Conservation (phyloP, 108 stramenopile genomes). For the Nitzschia sp. region DNA sequence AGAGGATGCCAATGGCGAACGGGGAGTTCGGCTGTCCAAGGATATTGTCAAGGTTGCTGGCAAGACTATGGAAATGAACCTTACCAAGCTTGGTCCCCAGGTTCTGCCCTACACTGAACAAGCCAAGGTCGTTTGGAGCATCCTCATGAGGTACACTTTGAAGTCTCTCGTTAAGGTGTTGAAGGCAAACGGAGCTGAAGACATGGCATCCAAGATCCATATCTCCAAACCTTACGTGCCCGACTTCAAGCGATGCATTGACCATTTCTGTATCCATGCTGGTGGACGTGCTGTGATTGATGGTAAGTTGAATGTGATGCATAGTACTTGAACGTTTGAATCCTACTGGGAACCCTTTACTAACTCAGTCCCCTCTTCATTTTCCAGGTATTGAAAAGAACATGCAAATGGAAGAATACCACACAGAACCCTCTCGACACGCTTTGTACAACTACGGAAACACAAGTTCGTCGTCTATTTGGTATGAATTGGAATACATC, state of each 20-base stretch:
- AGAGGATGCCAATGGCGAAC: conserved; percentile 77
- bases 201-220: conserved; percentile 56
- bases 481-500: conserved; percentile 98
- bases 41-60: conserved; percentile 97
- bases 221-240: conserved; percentile 86
- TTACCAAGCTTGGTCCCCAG: conserved; percentile 91
- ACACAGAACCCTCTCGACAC: conserved; percentile 93
- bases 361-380: background rate
- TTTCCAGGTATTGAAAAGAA: conserved; percentile 94
- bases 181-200: conserved; percentile 39
- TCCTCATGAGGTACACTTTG: conserved; percentile 50
- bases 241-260: conserved; percentile 96
- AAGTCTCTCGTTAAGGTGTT: conserved; percentile 54
- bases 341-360: background rate
- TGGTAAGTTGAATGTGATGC: conserved; percentile 48
- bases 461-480: conserved; percentile 94
- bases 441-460: conserved; percentile 94
- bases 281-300: conserved; percentile 96
- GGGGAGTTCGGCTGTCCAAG: conserved; percentile 92
- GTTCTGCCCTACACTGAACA: conserved; percentile 94
- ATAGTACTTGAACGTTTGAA: background rate
- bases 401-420: conserved; percentile 85
- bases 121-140: conserved; percentile 68
- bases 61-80: conserved; percentile 96
- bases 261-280: conserved; percentile 98